These are phyloP conservation scores for Aspergillus felis DNA, from an alignment of 2,329 filamentous ascomycete species.

Conservation along the genomic window DNA sequence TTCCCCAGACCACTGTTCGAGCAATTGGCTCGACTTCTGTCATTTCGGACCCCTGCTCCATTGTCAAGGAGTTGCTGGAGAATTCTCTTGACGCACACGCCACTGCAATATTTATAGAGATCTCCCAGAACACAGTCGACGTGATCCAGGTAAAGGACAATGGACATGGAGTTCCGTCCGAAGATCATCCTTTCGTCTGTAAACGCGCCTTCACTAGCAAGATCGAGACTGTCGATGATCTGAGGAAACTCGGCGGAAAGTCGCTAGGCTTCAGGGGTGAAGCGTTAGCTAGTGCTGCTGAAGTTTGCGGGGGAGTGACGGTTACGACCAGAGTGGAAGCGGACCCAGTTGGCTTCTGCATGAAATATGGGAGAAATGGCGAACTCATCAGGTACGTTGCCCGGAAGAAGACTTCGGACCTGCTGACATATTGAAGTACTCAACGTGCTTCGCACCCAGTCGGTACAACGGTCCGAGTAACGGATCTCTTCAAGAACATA, in stretches of 20 bases:
- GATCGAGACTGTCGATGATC: conserved; percentile 54
- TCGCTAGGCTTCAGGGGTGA: conserved; percentile 63
- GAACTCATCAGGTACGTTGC: conserved; percentile 41
- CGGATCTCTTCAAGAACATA: conserved; percentile 53
- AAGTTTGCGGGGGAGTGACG: conserved; percentile 51
- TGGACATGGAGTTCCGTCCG: conserved; percentile 56
- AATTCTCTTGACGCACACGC: conserved; percentile 64
- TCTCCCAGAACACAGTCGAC: conserved; percentile 57
- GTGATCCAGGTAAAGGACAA: conserved; percentile 62
- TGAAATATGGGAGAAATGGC: conserved; percentile 52
- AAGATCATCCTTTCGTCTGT: conserved; percentile 54
- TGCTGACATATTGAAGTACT: conserved; percentile 16
- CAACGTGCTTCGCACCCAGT: conserved; percentile 52
- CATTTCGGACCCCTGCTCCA: conserved; percentile 53
- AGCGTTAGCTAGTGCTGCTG: conserved; percentile 59
- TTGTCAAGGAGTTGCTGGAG: conserved; percentile 63
- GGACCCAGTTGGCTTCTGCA: conserved; percentile 50
- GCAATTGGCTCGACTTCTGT: conserved; percentile 56
- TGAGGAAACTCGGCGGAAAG: conserved; percentile 51
- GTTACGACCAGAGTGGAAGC: conserved; percentile 57
- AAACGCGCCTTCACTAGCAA: conserved; percentile 62
- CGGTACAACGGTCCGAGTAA: conserved; percentile 58
- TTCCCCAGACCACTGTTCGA: conserved; percentile 42
- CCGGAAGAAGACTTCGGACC: neutral
- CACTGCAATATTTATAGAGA: conserved; percentile 55